Evolutionary conservation across 441 rosid species (phyloP).

Genomic region (Brassica balearica): DNA sequence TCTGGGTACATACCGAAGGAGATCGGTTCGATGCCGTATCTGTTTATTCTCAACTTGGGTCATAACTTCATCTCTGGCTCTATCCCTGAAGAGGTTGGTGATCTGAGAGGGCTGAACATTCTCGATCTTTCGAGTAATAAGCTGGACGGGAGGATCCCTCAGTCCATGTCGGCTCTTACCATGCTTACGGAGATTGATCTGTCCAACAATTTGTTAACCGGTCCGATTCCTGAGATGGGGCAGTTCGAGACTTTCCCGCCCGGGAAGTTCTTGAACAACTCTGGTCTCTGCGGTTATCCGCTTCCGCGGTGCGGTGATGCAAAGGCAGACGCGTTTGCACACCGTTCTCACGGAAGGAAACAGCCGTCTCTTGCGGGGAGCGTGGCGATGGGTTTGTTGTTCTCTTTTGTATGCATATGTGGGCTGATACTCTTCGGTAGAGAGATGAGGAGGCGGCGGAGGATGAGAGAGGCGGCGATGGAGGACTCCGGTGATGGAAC

Average conservation of each 20-base stretch:
- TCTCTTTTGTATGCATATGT: conserved; percentile 76
- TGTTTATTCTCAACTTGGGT: conserved; percentile 80
- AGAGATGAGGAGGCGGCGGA: conserved; percentile 76
- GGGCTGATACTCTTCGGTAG: conserved; percentile 64
- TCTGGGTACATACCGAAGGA: conserved; percentile 79
- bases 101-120: conserved; percentile 66
- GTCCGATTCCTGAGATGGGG: conserved; percentile 81
- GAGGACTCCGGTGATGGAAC: conserved; percentile 48
- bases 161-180: conserved; percentile 62
- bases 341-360: conserved; percentile 52
- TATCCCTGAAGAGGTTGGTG: conserved; percentile 79
- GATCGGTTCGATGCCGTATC: conserved; percentile 77
- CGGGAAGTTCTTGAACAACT: conserved; percentile 64
- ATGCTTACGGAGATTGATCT: conserved; percentile 76
- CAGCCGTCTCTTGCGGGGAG: conserved; percentile 70
- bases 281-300: conserved; percentile 93
- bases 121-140: conserved; percentile 82
- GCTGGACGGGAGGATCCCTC: conserved; percentile 68
- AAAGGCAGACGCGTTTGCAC: conserved; percentile 41
- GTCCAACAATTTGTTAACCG: conserved; percentile 72
- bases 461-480: conserved; percentile 63
- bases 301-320: conserved; percentile 59
- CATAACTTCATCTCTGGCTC: conserved; percentile 74
- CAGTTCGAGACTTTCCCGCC: conserved; percentile 88
- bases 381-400: conserved; percentile 83